A percentile compares a stretch with the other conserved stretches of the same genome.
Conservation (phyloP, 192 early-diverging fungal genomes). For the Umbelopsis sp. region DNA sequence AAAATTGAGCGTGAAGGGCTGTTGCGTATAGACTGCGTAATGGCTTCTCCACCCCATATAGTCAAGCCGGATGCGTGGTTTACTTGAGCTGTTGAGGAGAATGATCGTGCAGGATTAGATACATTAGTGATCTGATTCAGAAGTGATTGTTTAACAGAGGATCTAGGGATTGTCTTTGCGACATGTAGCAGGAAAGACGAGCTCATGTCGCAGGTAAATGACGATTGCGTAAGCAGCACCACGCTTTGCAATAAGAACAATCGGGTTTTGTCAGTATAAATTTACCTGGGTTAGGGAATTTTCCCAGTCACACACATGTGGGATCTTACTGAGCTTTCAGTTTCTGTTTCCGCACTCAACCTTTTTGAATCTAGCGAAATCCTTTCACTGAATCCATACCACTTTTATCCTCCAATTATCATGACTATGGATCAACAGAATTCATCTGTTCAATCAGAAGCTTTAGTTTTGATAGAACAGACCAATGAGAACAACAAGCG, state of each 20-base stretch:
- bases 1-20: constrained; percentile 25
- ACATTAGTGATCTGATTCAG: constrained; percentile 18
- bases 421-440: not conserved
- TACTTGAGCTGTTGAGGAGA: constrained; percentile 13
- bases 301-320: not conserved
- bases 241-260: not conserved
- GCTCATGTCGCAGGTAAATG: constrained; percentile 17
- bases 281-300: not conserved
- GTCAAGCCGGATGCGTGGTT: constrained; percentile 10
- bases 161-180: constrained; percentile 38
- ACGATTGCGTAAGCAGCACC: constrained; percentile 9
- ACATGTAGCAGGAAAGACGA: constrained; percentile 36
- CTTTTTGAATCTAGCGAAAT: not conserved
- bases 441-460: not conserved
- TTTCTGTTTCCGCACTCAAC: not conserved
- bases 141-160: constrained; percentile 25
- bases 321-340: not conserved
- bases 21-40: constrained; percentile 26
- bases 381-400: too few species aligned
- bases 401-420: not conserved
- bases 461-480: not conserved
- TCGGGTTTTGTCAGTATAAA: not conserved
- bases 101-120: not conserved
- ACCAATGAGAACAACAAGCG: constrained; percentile 18
- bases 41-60: constrained; percentile 33